Base-by-base conservation (phyloP, 345 rosid species). In the Balakata baccata region DNA sequence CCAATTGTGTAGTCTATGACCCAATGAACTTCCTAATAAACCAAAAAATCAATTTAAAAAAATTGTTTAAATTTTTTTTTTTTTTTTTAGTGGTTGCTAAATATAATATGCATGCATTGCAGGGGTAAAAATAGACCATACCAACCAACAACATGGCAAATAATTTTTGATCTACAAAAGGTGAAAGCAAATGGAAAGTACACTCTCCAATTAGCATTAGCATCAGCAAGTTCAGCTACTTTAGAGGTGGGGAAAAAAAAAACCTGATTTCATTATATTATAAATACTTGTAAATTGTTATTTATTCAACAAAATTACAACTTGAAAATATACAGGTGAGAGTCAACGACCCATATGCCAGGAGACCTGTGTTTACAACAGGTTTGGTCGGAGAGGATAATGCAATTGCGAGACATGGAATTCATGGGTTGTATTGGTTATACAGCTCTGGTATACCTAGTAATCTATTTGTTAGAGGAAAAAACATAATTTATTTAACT, bases 381-480 rank as follows among this genome's bases (percentile, higher is more conserved):
- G 81, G 85, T 13, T 25, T 25, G 11, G 81, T 88, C 0, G 98
- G 98, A 6, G 81, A 58, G 64, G 98, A 87, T 53, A 90, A 89
- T 77, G 96, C 93, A 0, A 86, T 95, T 3, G 94, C 98, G 0
- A 87, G 97, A 79, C 97, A 89, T 80, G 98, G 98, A 16, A 91
- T 91, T 34, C 97, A 89, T 64, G 99, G 94, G 25, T 51, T 92
- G 66, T 87, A 91, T 77, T 82, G 89, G 83, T 73, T 95, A 72
- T 91, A 77, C 49, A 83, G 81, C 77, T 77, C 87, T 41, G 6
- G 70, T 3, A 82, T 90, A 3, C 81, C 85, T 12, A 69, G 87
- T 68, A n/a, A 68, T 43, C 50, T 4, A 39, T 85, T 92, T 60
- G 58, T 9, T 2, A 18, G 41, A 7, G 93, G 97, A 68, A 81